Base-by-base conservation (phyloP, 495 filamentous ascomycete species). In the Talaromyces thailandensis region DNA sequence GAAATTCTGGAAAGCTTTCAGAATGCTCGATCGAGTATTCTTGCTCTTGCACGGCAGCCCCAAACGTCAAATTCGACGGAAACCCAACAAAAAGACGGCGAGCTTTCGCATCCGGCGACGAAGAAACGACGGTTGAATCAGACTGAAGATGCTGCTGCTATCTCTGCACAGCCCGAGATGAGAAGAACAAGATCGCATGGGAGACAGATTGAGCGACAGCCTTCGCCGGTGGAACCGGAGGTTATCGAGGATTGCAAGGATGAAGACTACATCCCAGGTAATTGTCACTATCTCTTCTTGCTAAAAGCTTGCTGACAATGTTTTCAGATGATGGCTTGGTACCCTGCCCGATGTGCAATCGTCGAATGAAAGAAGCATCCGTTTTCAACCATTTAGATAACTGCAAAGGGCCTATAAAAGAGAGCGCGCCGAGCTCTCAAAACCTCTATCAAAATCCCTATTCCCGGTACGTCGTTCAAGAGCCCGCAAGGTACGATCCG, bases 1-100 rank as follows among this genome's bases (percentile, higher is more conserved):
- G 91, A 96, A 65, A 75, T 94, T 4, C 90, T 96, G n/a, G 85
- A 90, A 37, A 80, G 83, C 25, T 98, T 96, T 67, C 77, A 81
- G 61, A 81, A 71, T 29, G 83, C 86, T 12, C 81, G 94, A 52
- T 72, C 83, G 9, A 75, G 71, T 43, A 75, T 90, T 12, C 70
- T 96, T 50, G 73, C 80, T 4, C 73, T 92, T 57, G 91, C 84
- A 50, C 81, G 63, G 63, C 80, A 75, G 50, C 69, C 75, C 6
- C 66, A 69, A 29, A 69, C 64, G 0, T 66, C 62, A 51, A 71
- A 16, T 26, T 16, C 23, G 66, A 51, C 81, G 45, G 29, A 50
- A 61, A 24, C 3, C 48, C 62, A 8, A 50, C 64, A 56, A 8
- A 67, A 69, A 45, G 58, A 67, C n/a, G 35, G 64, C 29, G 64